These are phyloP conservation scores for Gossypium sturtianum DNA, from an alignment of 345 rosid genomes.

Conservation along the genomic window DNA sequence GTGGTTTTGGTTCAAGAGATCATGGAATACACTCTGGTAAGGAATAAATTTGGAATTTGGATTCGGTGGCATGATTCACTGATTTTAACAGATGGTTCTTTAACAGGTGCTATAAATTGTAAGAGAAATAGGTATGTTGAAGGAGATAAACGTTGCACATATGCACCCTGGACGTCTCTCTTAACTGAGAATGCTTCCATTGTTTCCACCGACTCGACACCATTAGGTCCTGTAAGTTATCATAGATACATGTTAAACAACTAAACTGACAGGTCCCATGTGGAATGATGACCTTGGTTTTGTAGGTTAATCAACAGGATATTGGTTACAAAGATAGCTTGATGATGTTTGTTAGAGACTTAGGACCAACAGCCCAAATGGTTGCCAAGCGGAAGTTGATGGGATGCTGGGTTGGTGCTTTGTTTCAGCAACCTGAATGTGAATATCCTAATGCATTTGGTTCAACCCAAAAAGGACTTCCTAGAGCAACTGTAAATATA, in stretches of 20 bases:
- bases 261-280: background rate
- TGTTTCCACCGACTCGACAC: constrained; percentile 20
- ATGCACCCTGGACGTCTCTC: constrained; percentile 27
- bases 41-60: too few species aligned
- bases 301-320: constrained; percentile 33
- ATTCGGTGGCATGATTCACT: background rate
- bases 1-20: constrained; percentile 18
- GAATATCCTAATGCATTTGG: constrained; percentile 4
- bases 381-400: constrained; percentile 34
- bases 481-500: constrained; percentile 2
- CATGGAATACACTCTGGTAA: background rate
- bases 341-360: constrained; percentile 37
- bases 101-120: constrained; percentile 23
- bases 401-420: constrained; percentile 19
- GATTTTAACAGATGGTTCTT: constrained; percentile 8
- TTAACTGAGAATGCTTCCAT: constrained; percentile 19
- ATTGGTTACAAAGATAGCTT: constrained; percentile 36
- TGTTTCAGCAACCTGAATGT: constrained; percentile 9
- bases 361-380: constrained; percentile 47
- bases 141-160: constrained; percentile 35
- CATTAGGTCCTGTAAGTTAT: constrained; percentile 34
- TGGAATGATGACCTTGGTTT: background rate
- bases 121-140: constrained; percentile 17
- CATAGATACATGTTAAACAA: background rate
- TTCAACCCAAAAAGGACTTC: constrained; percentile 4